These are phyloP conservation scores for Claviceps quebecensis DNA, from an alignment of 2,329 filamentous ascomycete species.

Conservation along the genomic window DNA sequence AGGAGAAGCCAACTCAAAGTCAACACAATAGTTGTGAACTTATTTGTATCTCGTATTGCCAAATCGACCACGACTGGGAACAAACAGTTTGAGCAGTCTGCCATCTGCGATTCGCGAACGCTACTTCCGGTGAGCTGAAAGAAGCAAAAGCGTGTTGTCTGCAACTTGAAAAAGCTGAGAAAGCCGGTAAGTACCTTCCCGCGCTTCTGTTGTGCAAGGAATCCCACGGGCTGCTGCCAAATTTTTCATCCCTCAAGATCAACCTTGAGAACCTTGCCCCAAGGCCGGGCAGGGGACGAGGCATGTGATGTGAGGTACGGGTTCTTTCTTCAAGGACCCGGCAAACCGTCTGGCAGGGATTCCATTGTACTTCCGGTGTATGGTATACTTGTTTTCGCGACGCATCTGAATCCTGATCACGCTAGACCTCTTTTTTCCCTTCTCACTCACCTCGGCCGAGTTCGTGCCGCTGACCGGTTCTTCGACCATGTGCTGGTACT, in stretches of 20 bases:
- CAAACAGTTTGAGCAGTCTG: neutral
- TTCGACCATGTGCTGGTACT: conserved; percentile 81
- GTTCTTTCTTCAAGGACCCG: neutral
- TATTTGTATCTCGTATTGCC: neutral
- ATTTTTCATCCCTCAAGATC: neutral
- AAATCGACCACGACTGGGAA: neutral
- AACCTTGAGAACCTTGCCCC: neutral
- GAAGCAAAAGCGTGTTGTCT: neutral
- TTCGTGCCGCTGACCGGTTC: conserved; percentile 9
- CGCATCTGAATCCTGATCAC: conserved; percentile 4
- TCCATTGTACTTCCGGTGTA: conserved; percentile 3
- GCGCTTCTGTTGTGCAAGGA: neutral
- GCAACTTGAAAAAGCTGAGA: neutral
- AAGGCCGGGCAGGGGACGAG: neutral
- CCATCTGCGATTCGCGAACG: neutral
- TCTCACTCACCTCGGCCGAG: conserved; percentile 5
- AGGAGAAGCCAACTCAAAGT: neutral
- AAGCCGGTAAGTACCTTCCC: neutral
- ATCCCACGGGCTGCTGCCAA: neutral
- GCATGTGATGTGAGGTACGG: neutral
- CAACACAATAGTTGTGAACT: neutral
- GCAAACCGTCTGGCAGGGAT: neutral
- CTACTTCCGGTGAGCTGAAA: neutral
- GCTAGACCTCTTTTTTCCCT: conserved; percentile 5
- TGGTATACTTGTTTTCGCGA: conserved; percentile 10